phyloP scores from a whole-genome alignment of 169 alveolate species.

The Cyclospora cayetanensis region DNA sequence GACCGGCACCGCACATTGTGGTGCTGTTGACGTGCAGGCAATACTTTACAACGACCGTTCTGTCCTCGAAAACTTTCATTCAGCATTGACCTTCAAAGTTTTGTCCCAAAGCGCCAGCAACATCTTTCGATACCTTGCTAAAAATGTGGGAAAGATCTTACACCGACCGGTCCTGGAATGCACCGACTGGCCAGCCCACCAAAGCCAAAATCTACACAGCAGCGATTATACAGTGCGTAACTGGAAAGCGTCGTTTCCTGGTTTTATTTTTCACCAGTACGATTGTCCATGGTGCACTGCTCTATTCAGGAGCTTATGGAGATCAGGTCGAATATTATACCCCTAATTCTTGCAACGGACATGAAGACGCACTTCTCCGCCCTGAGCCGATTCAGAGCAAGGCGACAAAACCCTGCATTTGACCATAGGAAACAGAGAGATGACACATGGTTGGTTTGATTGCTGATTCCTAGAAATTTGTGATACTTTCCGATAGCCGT shows the following conservation, averaged over 20 bases:
- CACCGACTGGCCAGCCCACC: too few relatives aligned
- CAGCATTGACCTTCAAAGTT: conserved; percentile 86
- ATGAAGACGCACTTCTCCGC: conserved; percentile 91
- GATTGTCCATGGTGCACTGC: too few relatives aligned
- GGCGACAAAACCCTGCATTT: conserved; percentile 50
- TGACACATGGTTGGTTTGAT: conserved; percentile 27
- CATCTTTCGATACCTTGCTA: background rate
- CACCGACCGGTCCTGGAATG: too few relatives aligned
- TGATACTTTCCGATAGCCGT: background rate
- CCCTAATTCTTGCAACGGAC: conserved; percentile 92
- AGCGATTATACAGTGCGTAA: too few relatives aligned
- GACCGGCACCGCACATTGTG: too few relatives aligned
- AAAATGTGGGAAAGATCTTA: background rate
- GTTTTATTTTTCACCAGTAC: too few relatives aligned
- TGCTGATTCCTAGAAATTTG: background rate
- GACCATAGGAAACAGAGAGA: background rate
- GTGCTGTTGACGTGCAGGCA: conserved; percentile 48
- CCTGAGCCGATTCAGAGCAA: conserved; percentile 85
- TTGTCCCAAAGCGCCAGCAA: conserved; percentile 50
- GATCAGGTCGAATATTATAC: conserved; percentile 77
- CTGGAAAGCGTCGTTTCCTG: too few relatives aligned
- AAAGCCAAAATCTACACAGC: too few relatives aligned
- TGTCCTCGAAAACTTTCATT: conserved; percentile 93
- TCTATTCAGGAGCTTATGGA: background rate
- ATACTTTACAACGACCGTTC: conserved; percentile 91